phyloP scores from a whole-genome alignment of 176 grass and related monocot species.

The Metroxylon sagu region DNA sequence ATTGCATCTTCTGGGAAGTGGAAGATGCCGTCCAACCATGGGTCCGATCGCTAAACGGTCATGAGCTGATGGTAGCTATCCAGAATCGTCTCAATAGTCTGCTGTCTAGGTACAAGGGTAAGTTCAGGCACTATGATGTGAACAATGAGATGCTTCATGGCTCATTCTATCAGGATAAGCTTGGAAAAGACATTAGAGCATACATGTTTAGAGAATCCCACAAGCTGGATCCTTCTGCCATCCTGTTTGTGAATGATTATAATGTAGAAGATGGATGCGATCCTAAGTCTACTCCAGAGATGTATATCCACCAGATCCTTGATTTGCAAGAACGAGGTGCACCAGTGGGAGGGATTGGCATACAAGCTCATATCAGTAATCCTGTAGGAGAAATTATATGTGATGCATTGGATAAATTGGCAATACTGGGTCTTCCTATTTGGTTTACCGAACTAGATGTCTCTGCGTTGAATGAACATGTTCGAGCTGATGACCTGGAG shows the following conservation, averaged over 20 bases:
- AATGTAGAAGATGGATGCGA: slow-evolving; percentile 95
- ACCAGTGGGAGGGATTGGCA: slow-evolving; percentile 77
- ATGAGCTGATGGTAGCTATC: slow-evolving; percentile 64
- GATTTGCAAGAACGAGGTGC: slow-evolving; percentile 82
- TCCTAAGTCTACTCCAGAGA: slow-evolving; percentile 74
- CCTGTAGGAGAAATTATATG: slow-evolving; percentile 91
- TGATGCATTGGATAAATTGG: slow-evolving; percentile 77
- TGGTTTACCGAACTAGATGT: slow-evolving; percentile 95
- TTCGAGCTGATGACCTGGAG: slow-evolving; percentile 89
- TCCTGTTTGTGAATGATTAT: slow-evolving; percentile 95
- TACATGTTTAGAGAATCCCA: slow-evolving; percentile 93
- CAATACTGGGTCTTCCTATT: slow-evolving; percentile 73
- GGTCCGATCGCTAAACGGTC: slow-evolving; percentile 56
- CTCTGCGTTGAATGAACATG: slow-evolving; percentile 60
- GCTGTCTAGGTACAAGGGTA: slow-evolving; percentile 72
- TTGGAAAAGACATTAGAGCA: slow-evolving; percentile 84
- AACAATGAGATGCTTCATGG: slow-evolving; percentile 99
- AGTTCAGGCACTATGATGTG: slow-evolving; percentile 88
- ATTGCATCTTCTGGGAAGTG: slow-evolving; percentile 98
- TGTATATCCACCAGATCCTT: slow-evolving; percentile 65
- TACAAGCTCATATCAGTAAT: slow-evolving; percentile 85
- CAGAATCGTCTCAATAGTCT: slow-evolving; percentile 61
- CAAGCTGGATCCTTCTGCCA: slow-evolving; percentile 67
- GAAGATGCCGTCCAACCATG: slow-evolving; percentile 74
- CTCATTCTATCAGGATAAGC: slow-evolving; percentile 82